phyloP scores from a whole-genome alignment of 371 early-diverging fungal species.

The Apophysomyces sp. region DNA sequence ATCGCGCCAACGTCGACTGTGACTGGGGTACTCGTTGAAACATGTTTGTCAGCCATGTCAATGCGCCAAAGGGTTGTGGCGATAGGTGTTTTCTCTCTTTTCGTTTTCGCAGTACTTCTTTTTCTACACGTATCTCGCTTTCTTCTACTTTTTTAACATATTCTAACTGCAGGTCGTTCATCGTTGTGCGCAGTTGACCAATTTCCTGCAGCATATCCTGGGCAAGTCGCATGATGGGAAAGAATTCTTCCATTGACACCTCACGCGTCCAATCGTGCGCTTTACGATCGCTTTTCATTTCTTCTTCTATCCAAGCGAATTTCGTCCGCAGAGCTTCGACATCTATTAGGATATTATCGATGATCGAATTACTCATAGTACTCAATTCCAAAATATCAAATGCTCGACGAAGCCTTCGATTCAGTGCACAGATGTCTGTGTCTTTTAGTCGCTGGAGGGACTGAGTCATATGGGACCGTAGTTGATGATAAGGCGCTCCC shows the following conservation, averaged over 20 bases:
- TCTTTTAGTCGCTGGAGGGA: slow-evolving; percentile 47
- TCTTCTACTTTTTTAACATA: slow-evolving; percentile 61
- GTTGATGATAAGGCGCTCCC: slow-evolving; percentile 26
- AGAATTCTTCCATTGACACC: slow-evolving; percentile 50
- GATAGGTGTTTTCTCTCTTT: slow-evolving; percentile 1
- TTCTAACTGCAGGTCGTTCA: slow-evolving; percentile 66
- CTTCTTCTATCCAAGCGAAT: slow-evolving; percentile 54
- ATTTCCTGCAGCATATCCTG: slow-evolving; percentile 68
- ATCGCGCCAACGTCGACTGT: neutral
- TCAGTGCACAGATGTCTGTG: slow-evolving; percentile 60
- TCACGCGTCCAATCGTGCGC: slow-evolving; percentile 11
- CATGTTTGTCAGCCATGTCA: slow-evolving; percentile 26
- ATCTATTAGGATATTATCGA: slow-evolving; percentile 68
- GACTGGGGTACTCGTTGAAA: slow-evolving; percentile 13
- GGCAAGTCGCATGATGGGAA: slow-evolving; percentile 54
- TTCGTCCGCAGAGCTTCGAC: slow-evolving; percentile 47
- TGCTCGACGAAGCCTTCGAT: slow-evolving; percentile 55
- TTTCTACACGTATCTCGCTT: slow-evolving; percentile 36
- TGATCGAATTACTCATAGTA: slow-evolving; percentile 71
- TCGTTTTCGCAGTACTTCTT: slow-evolving; percentile 41
- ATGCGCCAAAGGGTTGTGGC: slow-evolving; percentile 2
- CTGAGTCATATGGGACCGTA: slow-evolving; percentile 19
- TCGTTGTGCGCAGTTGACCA: slow-evolving; percentile 52
- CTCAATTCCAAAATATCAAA: slow-evolving; percentile 75
- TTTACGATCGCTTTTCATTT: slow-evolving; percentile 13